These are phyloP conservation scores for Backusella tuberculispora DNA, from an alignment of 192 early-diverging fungal genomes.

Conservation along the genomic window DNA sequence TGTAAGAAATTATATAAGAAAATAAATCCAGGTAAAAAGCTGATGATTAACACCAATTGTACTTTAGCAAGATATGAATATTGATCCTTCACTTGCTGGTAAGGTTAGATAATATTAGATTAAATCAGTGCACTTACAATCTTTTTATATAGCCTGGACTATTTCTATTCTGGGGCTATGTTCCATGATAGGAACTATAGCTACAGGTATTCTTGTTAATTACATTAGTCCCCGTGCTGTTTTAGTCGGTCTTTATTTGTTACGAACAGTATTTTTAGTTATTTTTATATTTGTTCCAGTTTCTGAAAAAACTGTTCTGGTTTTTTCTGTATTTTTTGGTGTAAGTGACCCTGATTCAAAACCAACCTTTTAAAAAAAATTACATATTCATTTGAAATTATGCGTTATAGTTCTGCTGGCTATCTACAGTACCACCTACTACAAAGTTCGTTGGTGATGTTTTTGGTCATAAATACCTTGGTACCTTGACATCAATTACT, in stretches of 20 bases:
- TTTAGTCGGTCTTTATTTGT: conserved; percentile 22
- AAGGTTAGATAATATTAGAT: background rate
- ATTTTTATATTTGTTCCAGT: conserved; percentile 27
- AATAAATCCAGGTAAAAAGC: background rate
- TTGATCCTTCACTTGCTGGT: conserved; percentile 28
- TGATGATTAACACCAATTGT: background rate
- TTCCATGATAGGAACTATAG: conserved; percentile 31
- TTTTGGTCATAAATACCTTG: conserved; percentile 42
- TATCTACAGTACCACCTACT: conserved; percentile 39
- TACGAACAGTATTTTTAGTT: conserved; percentile 22
- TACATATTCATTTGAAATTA: background rate
- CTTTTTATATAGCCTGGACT: conserved; percentile 31
- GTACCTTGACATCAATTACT: conserved; percentile 39
- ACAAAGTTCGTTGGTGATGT: conserved; percentile 34
- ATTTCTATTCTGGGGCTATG: conserved; percentile 35
- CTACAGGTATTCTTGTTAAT: conserved; percentile 25
- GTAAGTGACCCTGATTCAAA: conserved; percentile 21
- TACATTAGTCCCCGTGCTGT: conserved; percentile 34
- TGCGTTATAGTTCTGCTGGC: conserved; percentile 29
- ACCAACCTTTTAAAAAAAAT: background rate
- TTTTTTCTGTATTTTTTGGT: conserved; percentile 37
- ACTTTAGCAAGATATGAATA: conserved; percentile 21
- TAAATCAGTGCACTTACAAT: background rate
- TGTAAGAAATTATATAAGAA: conserved; percentile 6
- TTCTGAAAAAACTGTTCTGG: conserved; percentile 27